phyloP scores from a whole-genome alignment of 495 filamentous ascomycete genomes.

The Aspergillus hancockii region DNA sequence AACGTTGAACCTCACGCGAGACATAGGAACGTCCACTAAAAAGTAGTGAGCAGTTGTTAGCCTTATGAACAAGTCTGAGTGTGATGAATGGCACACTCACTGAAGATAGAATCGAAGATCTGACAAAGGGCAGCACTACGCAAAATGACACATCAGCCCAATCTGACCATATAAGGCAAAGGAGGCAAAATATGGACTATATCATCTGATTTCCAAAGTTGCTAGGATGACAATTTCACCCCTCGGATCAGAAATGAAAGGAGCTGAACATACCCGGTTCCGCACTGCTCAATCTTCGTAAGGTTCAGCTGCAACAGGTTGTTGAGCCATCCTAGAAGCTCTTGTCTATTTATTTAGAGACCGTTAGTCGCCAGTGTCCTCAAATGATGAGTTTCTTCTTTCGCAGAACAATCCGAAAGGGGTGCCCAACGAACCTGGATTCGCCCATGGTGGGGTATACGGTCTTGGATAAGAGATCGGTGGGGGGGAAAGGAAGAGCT shows the following conservation, averaged over 20 bases:
- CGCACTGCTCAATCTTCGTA: constrained; percentile 98
- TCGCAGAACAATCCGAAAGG: constrained; percentile 21
- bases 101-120: constrained; percentile 94
- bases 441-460: constrained; percentile 54
- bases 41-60: constrained; percentile 20
- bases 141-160: constrained; percentile 23
- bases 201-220: not conserved
- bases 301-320: constrained; percentile 95
- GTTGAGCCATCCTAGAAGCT: constrained; percentile 96
- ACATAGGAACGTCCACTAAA: constrained; percentile 89
- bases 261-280: constrained; percentile 78
- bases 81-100: constrained; percentile 45
- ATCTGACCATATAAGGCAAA: not conserved
- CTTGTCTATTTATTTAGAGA: constrained; percentile 65
- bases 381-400: not conserved
- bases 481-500: constrained; percentile 1
- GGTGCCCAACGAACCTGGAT: constrained; percentile 47
- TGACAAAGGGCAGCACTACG: constrained; percentile 91
- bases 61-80: not conserved
- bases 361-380: not conserved
- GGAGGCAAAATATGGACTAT: not conserved
- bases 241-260: constrained; percentile 20
- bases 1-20: constrained; percentile 95
- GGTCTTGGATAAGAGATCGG: constrained; percentile 5
- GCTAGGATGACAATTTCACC: not conserved